Evolutionary conservation across 768 basidiomycete genomes (phyloP), one percentile per base, ranked within the genome.

Genomic region (Erythrobasidium yunnanense): DNA sequence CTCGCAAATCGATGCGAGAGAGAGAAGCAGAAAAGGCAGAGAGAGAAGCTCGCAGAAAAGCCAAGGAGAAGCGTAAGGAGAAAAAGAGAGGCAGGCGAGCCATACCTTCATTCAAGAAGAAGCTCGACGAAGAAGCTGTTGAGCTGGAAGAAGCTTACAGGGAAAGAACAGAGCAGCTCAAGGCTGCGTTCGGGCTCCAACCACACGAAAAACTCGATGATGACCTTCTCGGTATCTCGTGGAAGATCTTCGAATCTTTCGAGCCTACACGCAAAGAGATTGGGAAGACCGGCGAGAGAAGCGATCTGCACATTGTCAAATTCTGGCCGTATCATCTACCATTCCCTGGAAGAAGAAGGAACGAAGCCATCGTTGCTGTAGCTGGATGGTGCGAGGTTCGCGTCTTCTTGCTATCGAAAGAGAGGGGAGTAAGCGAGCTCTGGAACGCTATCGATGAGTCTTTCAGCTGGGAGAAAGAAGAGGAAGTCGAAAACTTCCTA

Each of bases 241-340:
- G 49, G 49, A 51, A 51, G 49, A 15, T 51, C 49, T 51, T 51
- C 49, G 22, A 51, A 25, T 13, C 49, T 25, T 51, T 13, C 49
- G 49, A 51, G 23, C 11, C 17, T 51, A 15, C 49, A 11, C 8
- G 22, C 11, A 42, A 42, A n/a, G 11, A 42, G 11, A 42, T 11
- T n/a, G 38, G n/a, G 7, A 8, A 25, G 49, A 8, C 22, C 33
- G 27, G 3, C 4, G 42, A 63, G 32, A 29, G 47, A 30, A 46
- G 47, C 4, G 60, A 63, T 23, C 52, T 29, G 15, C 49, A 63
- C 49, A 50, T 30, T 29, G 60, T 63, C 60, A 49, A 63, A 25
- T 63, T 63, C 47, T 63, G 60, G 60, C 60, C 60, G 4, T 63
- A 63, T 33, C 49, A 51, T 38, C 17, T 63, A 11, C 60, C 60